Conservation (phyloP, 768 basidiomycete species). For the Erythrobasidium yunnanense region DNA sequence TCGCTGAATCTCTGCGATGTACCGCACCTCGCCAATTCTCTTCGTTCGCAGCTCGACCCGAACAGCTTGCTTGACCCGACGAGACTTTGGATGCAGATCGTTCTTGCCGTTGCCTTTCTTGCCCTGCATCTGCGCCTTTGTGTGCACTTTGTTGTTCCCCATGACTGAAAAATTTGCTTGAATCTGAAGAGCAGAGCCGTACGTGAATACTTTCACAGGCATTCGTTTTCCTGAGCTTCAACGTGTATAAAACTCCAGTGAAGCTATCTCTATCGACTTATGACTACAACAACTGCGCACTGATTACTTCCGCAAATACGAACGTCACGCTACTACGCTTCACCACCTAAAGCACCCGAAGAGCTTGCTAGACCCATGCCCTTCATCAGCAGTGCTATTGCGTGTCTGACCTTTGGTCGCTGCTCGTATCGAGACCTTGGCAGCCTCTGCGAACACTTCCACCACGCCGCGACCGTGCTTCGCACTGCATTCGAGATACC, state of each 20-base stretch:
- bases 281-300: too few species aligned
- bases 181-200: too few species aligned
- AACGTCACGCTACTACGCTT: too few species aligned
- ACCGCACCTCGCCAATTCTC: slow-evolving; percentile 3
- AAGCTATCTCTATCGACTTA: too few species aligned
- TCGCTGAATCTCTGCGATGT: background rate
- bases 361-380: slow-evolving; percentile 5
- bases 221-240: too few species aligned
- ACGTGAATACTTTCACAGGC: too few species aligned
- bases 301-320: too few species aligned
- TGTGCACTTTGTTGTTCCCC: slow-evolving; percentile 23
- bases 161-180: background rate
- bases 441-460: slow-evolving; percentile 83
- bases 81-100: slow-evolving; percentile 10
- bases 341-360: slow-evolving; percentile 23
- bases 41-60: slow-evolving; percentile 19
- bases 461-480: slow-evolving; percentile 91
- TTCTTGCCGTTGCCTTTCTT: slow-evolving; percentile 23
- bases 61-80: slow-evolving; percentile 8
- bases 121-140: slow-evolving; percentile 11
- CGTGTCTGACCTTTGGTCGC: slow-evolving; percentile 21
- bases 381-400: slow-evolving; percentile 3
- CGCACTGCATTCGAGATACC: slow-evolving; percentile 93
- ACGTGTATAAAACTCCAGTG: too few species aligned
- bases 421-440: slow-evolving; percentile 51